Percentiles rank a stretch among this genome's conserved stretches.
Conservation (phyloP, 495 filamentous ascomycete species). For the Penicillium herquei region DNA sequence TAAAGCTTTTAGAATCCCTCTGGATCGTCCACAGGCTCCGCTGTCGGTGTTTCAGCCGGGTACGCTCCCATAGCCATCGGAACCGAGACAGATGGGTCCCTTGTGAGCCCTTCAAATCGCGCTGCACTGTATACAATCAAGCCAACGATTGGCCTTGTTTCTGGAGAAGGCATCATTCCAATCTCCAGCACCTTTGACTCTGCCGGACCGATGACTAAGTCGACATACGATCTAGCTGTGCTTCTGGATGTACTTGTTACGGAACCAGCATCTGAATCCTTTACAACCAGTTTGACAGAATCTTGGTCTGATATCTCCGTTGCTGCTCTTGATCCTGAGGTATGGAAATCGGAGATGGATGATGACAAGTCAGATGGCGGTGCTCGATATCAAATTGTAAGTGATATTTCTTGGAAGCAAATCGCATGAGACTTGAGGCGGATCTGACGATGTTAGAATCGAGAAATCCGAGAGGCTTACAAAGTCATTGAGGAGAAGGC, state of each 20-base stretch:
- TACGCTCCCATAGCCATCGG: constrained; percentile 43
- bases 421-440: background rate
- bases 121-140: constrained; percentile 45
- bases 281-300: constrained; percentile 1
- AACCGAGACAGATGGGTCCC: constrained; percentile 48
- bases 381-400: constrained; percentile 11
- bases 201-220: constrained; percentile 35
- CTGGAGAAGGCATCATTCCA: constrained; percentile 29
- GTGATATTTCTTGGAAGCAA: background rate
- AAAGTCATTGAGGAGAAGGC: constrained; percentile 7
- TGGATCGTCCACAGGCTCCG: constrained; percentile 51
- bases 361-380: background rate
- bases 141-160: constrained; percentile 26
- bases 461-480: constrained; percentile 9
- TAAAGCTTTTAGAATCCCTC: constrained; percentile 27
- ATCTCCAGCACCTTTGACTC: constrained; percentile 28
- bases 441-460: constrained; percentile 1
- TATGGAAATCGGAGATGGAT: background rate
- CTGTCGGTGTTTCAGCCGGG: constrained; percentile 44
- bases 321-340: constrained; percentile 8
- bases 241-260: constrained; percentile 19
- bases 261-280: constrained; percentile 1
- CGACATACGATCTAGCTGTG: constrained; percentile 24
- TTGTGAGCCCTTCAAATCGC: constrained; percentile 36
- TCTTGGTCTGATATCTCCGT: constrained; percentile 16